Percentiles rank a stretch among this genome's conserved stretches.
These are phyloP conservation scores for Solanum hybrid DNA, from an alignment of 305 asterid genomes.

Conservation along the genomic window DNA sequence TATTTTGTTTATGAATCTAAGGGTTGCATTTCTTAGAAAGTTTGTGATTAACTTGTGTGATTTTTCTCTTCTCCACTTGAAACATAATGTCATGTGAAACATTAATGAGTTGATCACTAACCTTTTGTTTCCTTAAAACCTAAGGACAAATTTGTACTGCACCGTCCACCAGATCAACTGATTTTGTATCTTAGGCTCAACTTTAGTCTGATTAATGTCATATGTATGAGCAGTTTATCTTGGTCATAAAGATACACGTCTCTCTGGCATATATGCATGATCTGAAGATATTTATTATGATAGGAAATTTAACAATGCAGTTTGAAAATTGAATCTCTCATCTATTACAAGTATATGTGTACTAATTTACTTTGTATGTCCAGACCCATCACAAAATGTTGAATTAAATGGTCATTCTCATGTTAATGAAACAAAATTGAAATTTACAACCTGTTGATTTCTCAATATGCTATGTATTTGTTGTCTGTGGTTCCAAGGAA, in stretches of 20 bases:
- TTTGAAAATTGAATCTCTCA: background rate
- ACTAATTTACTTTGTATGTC: background rate
- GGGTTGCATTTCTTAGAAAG: background rate
- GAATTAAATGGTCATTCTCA: background rate
- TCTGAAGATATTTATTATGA: background rate
- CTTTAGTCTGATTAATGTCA: background rate
- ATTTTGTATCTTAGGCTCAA: background rate
- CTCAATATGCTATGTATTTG: background rate
- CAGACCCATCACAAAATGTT: background rate
- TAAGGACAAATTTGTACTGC: background rate
- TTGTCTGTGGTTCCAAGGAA: background rate
- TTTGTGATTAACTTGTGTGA: background rate
- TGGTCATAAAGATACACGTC: background rate
- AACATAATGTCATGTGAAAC: background rate
- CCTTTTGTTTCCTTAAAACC: background rate
- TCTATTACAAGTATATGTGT: background rate
- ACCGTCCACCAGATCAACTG: background rate
- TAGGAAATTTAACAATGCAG: background rate
- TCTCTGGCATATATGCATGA: background rate
- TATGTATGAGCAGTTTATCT: background rate
- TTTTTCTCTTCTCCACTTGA: background rate
- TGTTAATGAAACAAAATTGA: background rate
- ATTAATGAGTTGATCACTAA: background rate
- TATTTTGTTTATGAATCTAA: background rate
- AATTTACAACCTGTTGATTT: background rate